These are phyloP conservation scores for Diaporthe australafricana DNA, from an alignment of 2,329 filamentous ascomycete species.

Conservation along the genomic window DNA sequence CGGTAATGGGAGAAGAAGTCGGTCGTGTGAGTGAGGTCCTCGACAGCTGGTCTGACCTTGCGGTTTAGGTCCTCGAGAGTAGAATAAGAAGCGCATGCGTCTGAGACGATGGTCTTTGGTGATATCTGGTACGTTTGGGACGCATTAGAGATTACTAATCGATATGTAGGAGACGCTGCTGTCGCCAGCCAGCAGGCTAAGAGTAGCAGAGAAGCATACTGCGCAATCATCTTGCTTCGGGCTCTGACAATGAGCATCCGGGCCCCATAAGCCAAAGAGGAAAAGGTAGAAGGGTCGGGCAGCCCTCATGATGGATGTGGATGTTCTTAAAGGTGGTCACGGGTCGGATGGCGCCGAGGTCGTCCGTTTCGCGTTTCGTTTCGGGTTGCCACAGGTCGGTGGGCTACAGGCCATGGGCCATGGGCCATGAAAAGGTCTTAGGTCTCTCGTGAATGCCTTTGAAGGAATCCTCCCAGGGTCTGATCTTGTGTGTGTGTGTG, in stretches of 20 bases:
- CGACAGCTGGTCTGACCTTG: conserved; percentile 79
- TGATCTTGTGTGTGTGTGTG: not conserved
- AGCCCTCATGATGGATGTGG: conserved; percentile 59
- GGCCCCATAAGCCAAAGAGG: conserved; percentile 66
- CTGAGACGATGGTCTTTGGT: conserved; percentile 87
- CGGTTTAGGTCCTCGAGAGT: conserved; percentile 88
- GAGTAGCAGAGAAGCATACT: conserved; percentile 55
- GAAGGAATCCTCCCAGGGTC: not conserved
- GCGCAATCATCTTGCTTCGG: conserved; percentile 60
- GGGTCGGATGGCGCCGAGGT: conserved; percentile 24
- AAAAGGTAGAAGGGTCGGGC: conserved; percentile 67
- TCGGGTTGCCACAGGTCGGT: conserved; percentile 10
- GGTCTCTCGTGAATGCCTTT: not conserved
- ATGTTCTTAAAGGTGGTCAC: conserved; percentile 10
- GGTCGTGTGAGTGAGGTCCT: conserved; percentile 85
- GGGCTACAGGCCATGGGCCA: not conserved
- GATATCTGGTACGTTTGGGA: conserved; percentile 74
- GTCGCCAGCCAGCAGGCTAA: conserved; percentile 40
- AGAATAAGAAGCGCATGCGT: conserved; percentile 93
- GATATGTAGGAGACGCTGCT: conserved; percentile 39
- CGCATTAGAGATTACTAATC: conserved; percentile 53
- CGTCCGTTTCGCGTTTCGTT: conserved; percentile 34
- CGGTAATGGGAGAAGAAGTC: conserved; percentile 99
- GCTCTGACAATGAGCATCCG: conserved; percentile 58
- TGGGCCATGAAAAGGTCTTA: not conserved